Evolutionary conservation across 257 asterid genomes (phyloP).

Genomic region (Solanum corneliomulleri): DNA sequence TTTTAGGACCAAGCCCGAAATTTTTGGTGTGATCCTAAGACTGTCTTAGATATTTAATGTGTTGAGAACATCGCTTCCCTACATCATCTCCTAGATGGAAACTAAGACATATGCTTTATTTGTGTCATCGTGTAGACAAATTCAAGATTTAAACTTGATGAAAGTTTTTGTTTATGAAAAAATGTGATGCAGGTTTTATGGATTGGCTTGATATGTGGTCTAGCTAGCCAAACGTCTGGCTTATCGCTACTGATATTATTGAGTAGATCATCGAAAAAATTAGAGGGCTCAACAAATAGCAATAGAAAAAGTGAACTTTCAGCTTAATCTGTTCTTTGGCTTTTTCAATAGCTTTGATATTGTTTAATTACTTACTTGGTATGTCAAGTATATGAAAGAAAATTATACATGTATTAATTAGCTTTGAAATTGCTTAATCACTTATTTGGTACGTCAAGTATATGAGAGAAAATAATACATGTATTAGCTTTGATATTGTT

Average conservation of each 20-base stretch:
- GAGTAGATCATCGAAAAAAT: background rate
- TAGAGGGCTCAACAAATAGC: background rate
- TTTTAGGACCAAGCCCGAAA: background rate
- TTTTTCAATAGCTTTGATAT: too few relatives aligned
- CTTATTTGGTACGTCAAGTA: too few relatives aligned
- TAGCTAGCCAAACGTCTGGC: conserved; percentile 32
- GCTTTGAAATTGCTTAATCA: background rate
- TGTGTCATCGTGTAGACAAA: background rate
- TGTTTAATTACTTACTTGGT: background rate
- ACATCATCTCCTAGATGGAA: conserved; percentile 20
- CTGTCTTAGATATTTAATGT: conserved; percentile 12
- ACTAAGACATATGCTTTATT: conserved; percentile 1
- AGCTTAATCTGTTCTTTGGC: background rate
- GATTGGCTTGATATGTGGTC: conserved; percentile 64
- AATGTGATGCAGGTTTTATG: conserved; percentile 41
- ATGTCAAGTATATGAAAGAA: too few relatives aligned
- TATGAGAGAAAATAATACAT: too few relatives aligned
- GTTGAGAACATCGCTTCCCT: conserved; percentile 13
- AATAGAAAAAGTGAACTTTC: background rate
- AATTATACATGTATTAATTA: too few relatives aligned
- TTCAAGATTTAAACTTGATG: background rate
- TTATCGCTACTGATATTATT: conserved; percentile 28
- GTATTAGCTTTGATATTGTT: too few relatives aligned
- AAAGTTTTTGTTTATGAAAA: too few relatives aligned
- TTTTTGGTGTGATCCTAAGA: conserved; percentile 16